phyloP scores from a whole-genome alignment of 306 rosid species.

The Cercis canadensis region DNA sequence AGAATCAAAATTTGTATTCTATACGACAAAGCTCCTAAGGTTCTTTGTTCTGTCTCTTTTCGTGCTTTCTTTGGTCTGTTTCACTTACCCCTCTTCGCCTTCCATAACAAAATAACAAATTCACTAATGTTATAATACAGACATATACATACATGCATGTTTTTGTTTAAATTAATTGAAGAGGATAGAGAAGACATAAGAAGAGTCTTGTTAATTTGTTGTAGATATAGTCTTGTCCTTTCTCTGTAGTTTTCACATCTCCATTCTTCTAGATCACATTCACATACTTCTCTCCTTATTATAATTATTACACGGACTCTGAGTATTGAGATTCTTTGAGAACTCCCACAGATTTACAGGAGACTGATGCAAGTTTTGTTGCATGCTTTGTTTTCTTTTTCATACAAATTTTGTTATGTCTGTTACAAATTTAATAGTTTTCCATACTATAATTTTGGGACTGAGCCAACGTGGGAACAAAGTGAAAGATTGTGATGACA shows the following conservation, averaged over 20 bases:
- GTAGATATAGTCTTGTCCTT: slow-evolving; percentile 28
- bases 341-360: slow-evolving; percentile 15
- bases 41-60: slow-evolving; percentile 65
- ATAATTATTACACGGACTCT: neutral
- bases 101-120: slow-evolving; percentile 9
- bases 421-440: no score
- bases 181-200: no score
- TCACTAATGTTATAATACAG: neutral
- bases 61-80: slow-evolving; percentile 41
- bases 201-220: neutral
- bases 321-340: slow-evolving; percentile 5
- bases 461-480: slow-evolving; percentile 36
- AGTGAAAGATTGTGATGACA: slow-evolving; percentile 15
- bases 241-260: slow-evolving; percentile 32
- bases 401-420: neutral
- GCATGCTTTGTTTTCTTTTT: neutral
- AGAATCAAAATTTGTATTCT: slow-evolving; percentile 52
- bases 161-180: neutral
- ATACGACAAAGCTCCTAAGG: slow-evolving; percentile 55
- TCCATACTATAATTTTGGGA: slow-evolving; percentile 57
- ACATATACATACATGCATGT: slow-evolving; percentile 2
- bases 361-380: neutral
- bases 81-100: slow-evolving; percentile 44
- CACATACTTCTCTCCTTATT: slow-evolving; percentile 13
- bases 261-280: slow-evolving; percentile 20